Base-by-base conservation (phyloP, 768 basidiomycete genomes). In the Mycena alexandri region DNA sequence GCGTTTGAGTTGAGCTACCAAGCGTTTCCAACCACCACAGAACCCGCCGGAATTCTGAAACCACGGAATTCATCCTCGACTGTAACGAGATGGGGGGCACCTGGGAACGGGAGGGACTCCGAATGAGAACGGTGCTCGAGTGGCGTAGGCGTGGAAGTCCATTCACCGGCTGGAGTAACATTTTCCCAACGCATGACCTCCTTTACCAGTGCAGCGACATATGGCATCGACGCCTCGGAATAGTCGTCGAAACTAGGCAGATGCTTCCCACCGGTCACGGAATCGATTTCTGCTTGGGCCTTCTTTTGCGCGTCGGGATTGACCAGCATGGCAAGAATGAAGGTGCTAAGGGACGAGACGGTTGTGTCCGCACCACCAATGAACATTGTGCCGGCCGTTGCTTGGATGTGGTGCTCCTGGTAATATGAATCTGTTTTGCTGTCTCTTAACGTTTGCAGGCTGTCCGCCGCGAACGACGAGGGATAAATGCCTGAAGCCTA, bases 101-200 rank as follows among this genome's bases (percentile, higher is more conserved):
- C 67, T 67, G 34, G 19, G 48, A 11, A 29, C 24, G 55, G n/a
- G 13, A 33, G 5, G 34, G 9, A 34, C 36, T 44, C 22, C 3
- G 16, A 55, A 51, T 19, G 16, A 36, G 29, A 29, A 29, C 29
- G 29, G 6, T 29, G 29, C 29, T 29, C 29, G 6, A 29, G 29
- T 29, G 29, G 29, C 29, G 29, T 29, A 3, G 29, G 29, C 29
- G 29, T 29, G 29, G 29, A 29, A 29, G 3, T 3, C 3, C 29
- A 70, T 77, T 19, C 59, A 81, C 83, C 80, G 5, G 78, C 38
- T 3, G 81, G 80, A 0, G 71, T 67, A 3, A 78, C 72, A 25
- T 73, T 72, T 24, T 78, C 71, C 80, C 80, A 81, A 19, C 82
- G 66, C 24, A 78, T 60, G 3, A 76, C 69, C 65, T 84, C 83